phyloP scores from a whole-genome alignment of 371 early-diverging fungal species.

The Rozella allomycis region DNA sequence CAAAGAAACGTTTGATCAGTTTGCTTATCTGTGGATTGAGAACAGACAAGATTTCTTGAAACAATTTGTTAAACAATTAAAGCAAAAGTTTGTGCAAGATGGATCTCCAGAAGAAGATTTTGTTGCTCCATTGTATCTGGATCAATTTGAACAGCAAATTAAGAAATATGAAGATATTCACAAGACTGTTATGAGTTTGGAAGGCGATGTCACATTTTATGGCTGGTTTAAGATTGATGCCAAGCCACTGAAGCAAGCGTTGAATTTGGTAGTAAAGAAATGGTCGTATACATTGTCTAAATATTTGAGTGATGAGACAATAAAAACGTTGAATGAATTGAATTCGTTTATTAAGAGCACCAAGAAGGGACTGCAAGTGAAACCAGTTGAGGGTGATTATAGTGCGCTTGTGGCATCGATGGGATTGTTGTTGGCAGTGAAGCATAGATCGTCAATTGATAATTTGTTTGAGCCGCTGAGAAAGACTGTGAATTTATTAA shows the following conservation, averaged over 20 bases:
- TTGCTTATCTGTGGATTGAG: slow-evolving; percentile 34
- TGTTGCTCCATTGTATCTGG: slow-evolving; percentile 15
- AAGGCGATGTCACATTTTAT: slow-evolving; percentile 27
- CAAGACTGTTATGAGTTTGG: slow-evolving; percentile 33
- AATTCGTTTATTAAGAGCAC: slow-evolving; percentile 22
- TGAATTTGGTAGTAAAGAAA: slow-evolving; percentile 36
- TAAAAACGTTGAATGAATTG: slow-evolving; percentile 26
- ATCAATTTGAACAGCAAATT: slow-evolving; percentile 33
- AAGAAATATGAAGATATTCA: slow-evolving; percentile 33
- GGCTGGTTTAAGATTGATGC: slow-evolving; percentile 37
- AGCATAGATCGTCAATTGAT: slow-evolving; percentile 26
- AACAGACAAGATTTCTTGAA: slow-evolving; percentile 37
- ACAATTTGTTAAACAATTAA: slow-evolving; percentile 15
- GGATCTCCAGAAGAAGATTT: slow-evolving; percentile 1
- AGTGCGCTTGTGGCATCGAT: slow-evolving; percentile 24
- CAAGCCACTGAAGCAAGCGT: slow-evolving; percentile 26
- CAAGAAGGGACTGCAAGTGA: slow-evolving; percentile 23
- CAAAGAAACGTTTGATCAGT: slow-evolving; percentile 31
- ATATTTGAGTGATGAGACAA: slow-evolving; percentile 27
- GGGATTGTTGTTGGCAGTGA: slow-evolving; percentile 33
- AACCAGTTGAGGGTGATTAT: slow-evolving; percentile 26
- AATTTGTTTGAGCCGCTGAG: slow-evolving; percentile 35
- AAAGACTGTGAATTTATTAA: slow-evolving; percentile 32
- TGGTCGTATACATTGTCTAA: slow-evolving; percentile 38
- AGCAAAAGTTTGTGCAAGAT: slow-evolving; percentile 5